Percentiles rank a stretch among this genome's conserved stretches.
phyloP scores from a whole-genome alignment of 305 asterid genomes.

The Nicotiana rustica region DNA sequence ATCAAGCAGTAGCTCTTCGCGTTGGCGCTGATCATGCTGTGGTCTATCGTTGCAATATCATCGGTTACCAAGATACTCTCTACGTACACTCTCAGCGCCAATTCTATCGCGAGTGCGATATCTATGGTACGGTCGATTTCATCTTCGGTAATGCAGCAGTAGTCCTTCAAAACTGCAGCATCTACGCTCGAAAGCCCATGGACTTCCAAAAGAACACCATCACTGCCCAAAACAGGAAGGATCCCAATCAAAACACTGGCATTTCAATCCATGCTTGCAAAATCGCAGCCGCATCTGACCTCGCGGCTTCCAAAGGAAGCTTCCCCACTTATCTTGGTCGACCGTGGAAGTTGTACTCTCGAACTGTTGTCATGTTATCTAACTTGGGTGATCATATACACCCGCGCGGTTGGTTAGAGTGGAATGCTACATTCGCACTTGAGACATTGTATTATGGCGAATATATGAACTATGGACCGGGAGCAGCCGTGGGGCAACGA shows the following conservation, averaged over 20 bases:
- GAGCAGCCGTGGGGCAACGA: conserved; percentile 73
- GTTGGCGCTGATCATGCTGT: conserved; percentile 94
- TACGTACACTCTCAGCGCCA: conserved; percentile 94
- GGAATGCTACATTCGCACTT: conserved; percentile 79
- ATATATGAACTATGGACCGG: conserved; percentile 93
- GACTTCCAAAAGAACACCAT: conserved; percentile 76
- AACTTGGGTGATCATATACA: conserved; percentile 78
- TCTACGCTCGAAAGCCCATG: conserved; percentile 78
- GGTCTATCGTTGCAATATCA: conserved; percentile 75
- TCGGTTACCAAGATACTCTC: conserved; percentile 90
- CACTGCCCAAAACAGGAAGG: conserved; percentile 95
- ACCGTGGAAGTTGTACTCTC: conserved; percentile 92
- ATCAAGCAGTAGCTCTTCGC: conserved; percentile 97
- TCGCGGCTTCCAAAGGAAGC: conserved; percentile 55
- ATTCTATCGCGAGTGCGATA: conserved; percentile 87
- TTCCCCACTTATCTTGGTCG: conserved; percentile 83
- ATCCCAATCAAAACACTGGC: conserved; percentile 96
- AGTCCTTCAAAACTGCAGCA: conserved; percentile 86
- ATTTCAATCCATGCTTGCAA: conserved; percentile 89
- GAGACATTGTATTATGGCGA: conserved; percentile 91
- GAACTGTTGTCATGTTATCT: conserved; percentile 80
- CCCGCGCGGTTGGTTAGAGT: conserved; percentile 93
- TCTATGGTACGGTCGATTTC: conserved; percentile 95
- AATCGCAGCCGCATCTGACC: conserved; percentile 71
- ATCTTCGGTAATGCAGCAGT: conserved; percentile 97